Evolutionary conservation across 2,329 filamentous ascomycete genomes (phyloP).

Genomic region (Aaosphaeria pasadenensis): DNA sequence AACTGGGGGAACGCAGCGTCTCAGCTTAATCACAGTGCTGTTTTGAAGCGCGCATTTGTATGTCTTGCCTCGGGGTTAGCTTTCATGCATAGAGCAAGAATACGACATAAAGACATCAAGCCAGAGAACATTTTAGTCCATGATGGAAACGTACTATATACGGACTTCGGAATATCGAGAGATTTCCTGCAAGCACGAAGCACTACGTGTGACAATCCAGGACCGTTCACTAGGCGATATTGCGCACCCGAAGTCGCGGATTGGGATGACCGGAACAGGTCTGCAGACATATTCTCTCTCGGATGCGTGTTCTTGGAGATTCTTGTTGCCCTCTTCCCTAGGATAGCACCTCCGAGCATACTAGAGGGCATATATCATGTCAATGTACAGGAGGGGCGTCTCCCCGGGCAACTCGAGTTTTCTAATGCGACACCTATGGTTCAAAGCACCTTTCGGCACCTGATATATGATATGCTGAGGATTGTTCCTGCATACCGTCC

Average conservation of each 20-base stretch:
- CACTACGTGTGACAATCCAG: constrained; percentile 10
- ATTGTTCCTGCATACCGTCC: too few relatives aligned
- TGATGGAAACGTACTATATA: constrained; percentile 8
- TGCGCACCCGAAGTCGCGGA: constrained; percentile 14
- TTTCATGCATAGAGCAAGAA: constrained; percentile 11
- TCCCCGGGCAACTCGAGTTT: too few relatives aligned
- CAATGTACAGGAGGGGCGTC: too few relatives aligned
- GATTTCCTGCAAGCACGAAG: constrained; percentile 9
- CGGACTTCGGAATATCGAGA: constrained; percentile 14
- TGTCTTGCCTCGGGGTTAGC: constrained; percentile 13
- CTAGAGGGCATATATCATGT: too few relatives aligned
- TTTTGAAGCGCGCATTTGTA: not conserved
- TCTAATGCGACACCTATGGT: too few relatives aligned
- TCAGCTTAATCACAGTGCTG: too few relatives aligned
- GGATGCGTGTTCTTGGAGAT: constrained; percentile 13
- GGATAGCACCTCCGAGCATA: too few relatives aligned
- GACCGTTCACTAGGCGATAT: constrained; percentile 11
- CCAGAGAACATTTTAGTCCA: constrained; percentile 15
- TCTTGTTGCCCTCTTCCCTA: too few relatives aligned
- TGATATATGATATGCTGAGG: too few relatives aligned
- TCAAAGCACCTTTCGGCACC: too few relatives aligned
- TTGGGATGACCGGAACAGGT: constrained; percentile 5
- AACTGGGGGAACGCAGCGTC: not conserved
- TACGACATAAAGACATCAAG: constrained; percentile 20
- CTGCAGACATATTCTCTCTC: constrained; percentile 15